These are phyloP conservation scores for Penicillium sumatraense DNA, from an alignment of 2,329 filamentous ascomycete species.

Conservation along the genomic window DNA sequence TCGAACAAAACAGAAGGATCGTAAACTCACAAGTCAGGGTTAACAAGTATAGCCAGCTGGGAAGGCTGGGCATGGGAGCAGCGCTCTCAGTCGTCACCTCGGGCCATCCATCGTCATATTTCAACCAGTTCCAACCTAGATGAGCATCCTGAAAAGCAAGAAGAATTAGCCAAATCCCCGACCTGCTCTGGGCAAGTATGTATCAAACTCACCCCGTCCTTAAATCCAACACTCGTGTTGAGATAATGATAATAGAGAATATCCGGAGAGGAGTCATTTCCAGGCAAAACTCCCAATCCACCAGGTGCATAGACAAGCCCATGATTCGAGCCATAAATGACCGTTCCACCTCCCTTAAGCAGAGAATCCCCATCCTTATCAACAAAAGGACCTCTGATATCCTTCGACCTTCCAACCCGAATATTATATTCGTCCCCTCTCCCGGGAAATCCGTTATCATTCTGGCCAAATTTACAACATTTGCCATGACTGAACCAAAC, in stretches of 20 bases:
- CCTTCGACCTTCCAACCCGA: slow-evolving; percentile 39
- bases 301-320: slow-evolving; percentile 45
- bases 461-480: slow-evolving; percentile 38
- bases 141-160: slow-evolving; percentile 33
- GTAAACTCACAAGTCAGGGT: slow-evolving; percentile 14
- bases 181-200: background rate
- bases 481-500: slow-evolving; percentile 45
- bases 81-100: slow-evolving; percentile 14
- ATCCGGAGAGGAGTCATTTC: slow-evolving; percentile 31
- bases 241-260: slow-evolving; percentile 48
- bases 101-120: slow-evolving; percentile 45
- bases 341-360: slow-evolving; percentile 38
- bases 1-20: background rate
- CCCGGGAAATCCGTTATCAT: slow-evolving; percentile 26
- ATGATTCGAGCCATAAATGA: slow-evolving; percentile 45
- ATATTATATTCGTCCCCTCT: slow-evolving; percentile 42
- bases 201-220: slow-evolving; percentile 27
- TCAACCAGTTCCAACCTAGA: slow-evolving; percentile 44
- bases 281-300: slow-evolving; percentile 39
- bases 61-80: background rate
- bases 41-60: slow-evolving; percentile 12
- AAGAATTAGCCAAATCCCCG: background rate
- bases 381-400: slow-evolving; percentile 39
- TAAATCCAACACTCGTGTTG: slow-evolving; percentile 38
- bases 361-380: slow-evolving; percentile 34